A percentile compares a stretch with the other conserved stretches of the same genome.
Evolutionary conservation across 495 filamentous ascomycete species (phyloP).

Genomic region (Bacidia gigantensis): DNA sequence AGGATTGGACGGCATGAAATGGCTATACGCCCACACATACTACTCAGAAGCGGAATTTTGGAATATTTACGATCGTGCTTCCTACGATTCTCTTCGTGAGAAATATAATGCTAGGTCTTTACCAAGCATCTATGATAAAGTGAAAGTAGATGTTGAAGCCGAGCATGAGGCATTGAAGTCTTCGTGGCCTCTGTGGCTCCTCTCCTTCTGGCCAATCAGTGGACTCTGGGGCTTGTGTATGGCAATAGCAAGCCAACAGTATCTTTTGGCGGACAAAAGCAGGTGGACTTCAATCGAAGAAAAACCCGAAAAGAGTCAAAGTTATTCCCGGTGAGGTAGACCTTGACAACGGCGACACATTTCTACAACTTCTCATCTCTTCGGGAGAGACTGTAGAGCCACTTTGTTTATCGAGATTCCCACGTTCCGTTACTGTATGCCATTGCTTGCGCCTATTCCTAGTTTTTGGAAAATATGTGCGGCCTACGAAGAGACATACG

Average conservation of each 20-base stretch:
- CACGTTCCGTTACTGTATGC: no score
- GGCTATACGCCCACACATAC: slow-evolving; percentile 45
- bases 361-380: no score
- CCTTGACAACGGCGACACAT: background rate
- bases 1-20: slow-evolving; percentile 51
- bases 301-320: slow-evolving; percentile 1
- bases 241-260: slow-evolving; percentile 41
- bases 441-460: no score
- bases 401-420: no score
- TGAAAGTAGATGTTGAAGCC: slow-evolving; percentile 24
- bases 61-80: slow-evolving; percentile 33
- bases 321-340: no score
- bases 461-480: no score
- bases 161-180: slow-evolving; percentile 13
- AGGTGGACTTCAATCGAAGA: slow-evolving; percentile 33
- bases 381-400: no score
- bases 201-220: slow-evolving; percentile 31
- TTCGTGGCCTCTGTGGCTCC: slow-evolving; percentile 15
- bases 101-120: slow-evolving; percentile 37
- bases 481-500: no score
- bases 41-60: slow-evolving; percentile 43
- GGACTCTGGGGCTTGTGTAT: slow-evolving; percentile 43
- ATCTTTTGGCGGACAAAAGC: slow-evolving; percentile 36
- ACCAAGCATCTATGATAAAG: slow-evolving; percentile 41
- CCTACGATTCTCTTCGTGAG: slow-evolving; percentile 34